A percentile compares a stretch with the other conserved stretches of the same genome.
These are phyloP conservation scores for Zangia roseola DNA, from an alignment of 768 basidiomycete genomes.

Conservation along the genomic window DNA sequence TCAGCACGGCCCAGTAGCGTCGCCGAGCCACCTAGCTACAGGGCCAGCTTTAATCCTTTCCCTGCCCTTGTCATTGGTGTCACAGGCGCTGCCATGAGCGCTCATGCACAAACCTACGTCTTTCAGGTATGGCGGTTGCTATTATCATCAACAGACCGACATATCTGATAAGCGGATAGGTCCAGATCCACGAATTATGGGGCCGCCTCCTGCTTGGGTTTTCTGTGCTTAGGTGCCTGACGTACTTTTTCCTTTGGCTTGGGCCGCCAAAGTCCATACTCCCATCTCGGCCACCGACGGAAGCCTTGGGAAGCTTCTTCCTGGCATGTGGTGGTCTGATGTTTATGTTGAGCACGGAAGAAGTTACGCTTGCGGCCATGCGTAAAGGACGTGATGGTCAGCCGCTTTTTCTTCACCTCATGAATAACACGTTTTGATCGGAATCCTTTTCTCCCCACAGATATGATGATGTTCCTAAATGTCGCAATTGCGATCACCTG, in stretches of 20 bases:
- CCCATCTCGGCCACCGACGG: slow-evolving; percentile 91
- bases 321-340: slow-evolving; percentile 84
- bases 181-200: slow-evolving; percentile 91
- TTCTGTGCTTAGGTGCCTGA: slow-evolving; percentile 76
- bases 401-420: slow-evolving; percentile 13
- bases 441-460: slow-evolving; percentile 33
- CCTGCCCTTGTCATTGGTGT: slow-evolving; percentile 92
- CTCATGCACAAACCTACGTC: slow-evolving; percentile 86
- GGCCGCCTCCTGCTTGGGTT: slow-evolving; percentile 81
- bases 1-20: slow-evolving; percentile 32
- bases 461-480: slow-evolving; percentile 89
- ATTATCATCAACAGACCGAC: not conserved
- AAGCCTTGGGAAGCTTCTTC: slow-evolving; percentile 85
- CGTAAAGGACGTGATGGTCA: slow-evolving; percentile 80
- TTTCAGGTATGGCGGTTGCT: slow-evolving; percentile 57
- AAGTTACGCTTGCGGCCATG: slow-evolving; percentile 90
- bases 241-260: slow-evolving; percentile 95
- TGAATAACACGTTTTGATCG: slow-evolving; percentile 5
- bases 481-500: slow-evolving; percentile 84
- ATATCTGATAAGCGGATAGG: slow-evolving; percentile 39
- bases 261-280: slow-evolving; percentile 79
- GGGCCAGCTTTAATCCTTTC: slow-evolving; percentile 85
- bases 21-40: slow-evolving; percentile 70
- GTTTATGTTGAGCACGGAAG: slow-evolving; percentile 90
- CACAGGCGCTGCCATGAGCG: slow-evolving; percentile 91